phyloP scores from a whole-genome alignment of 805 yeast genomes.

The Teunomyces funiuensis region DNA sequence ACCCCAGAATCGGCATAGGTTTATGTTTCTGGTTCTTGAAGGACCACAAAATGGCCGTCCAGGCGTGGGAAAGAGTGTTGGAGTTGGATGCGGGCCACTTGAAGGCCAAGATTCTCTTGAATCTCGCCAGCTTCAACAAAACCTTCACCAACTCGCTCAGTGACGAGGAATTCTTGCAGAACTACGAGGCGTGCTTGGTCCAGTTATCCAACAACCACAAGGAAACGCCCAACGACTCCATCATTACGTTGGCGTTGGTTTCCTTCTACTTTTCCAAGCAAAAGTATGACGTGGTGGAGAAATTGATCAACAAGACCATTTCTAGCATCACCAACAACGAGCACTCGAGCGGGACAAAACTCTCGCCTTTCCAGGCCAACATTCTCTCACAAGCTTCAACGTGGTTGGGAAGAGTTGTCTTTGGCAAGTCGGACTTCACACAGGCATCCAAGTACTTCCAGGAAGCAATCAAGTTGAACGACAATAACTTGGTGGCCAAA shows the following conservation, averaged over 20 bases:
- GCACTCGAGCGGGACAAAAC: conserved; percentile 12
- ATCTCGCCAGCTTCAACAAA: conserved; percentile 65
- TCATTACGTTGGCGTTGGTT: conserved; percentile 64
- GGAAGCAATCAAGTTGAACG: conserved; percentile 66
- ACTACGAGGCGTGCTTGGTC: conserved; percentile 59
- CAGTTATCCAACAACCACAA: conserved; percentile 41
- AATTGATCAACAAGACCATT: conserved; percentile 53
- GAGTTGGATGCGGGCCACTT: conserved; percentile 61
- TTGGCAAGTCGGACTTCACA: conserved; percentile 57
- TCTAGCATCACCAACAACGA: conserved; percentile 20
- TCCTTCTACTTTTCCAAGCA: conserved; percentile 70
- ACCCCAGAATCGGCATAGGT: conserved; percentile 93
- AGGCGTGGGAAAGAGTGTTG: conserved; percentile 79
- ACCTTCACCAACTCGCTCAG: conserved; percentile 56
- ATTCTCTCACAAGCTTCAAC: conserved; percentile 45
- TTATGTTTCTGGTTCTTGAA: conserved; percentile 88
- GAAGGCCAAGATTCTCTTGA: conserved; percentile 64
- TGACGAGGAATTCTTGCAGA: conserved; percentile 59
- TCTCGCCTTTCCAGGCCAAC: conserved; percentile 29
- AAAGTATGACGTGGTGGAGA: conserved; percentile 57
- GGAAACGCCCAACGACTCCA: conserved; percentile 50
- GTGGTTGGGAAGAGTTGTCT: conserved; percentile 85
- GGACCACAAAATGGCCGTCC: conserved; percentile 71
- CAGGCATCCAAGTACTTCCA: conserved; percentile 72
- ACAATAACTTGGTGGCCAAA: conserved; percentile 64